Base-by-base conservation (phyloP, 164 flowering plant species). In the Berberis vulgaris region DNA sequence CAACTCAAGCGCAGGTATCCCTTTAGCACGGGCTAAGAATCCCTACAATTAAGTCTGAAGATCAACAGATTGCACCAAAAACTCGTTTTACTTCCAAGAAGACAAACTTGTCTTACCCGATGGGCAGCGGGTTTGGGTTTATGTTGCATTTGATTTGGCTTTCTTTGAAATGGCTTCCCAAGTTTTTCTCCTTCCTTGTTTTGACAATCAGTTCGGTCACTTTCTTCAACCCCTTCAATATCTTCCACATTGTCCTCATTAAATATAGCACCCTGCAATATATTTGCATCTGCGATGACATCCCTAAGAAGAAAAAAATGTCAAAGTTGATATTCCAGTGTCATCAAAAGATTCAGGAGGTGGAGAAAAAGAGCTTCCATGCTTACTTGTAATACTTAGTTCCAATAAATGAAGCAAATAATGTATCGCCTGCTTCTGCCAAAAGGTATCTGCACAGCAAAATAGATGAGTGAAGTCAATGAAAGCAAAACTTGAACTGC, bases 391-490 rank as follows among this genome's bases (percentile, higher is more conserved):
- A 94, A 74, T 86, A 96, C 76, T 91, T 94, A 13, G 99, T 94
- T 66, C 97, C 99, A 69, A 89, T 73, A 64, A 94, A 94, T 57
- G 99, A 88, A 72, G 97, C 99, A 91, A 86, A 94, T 67, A 94
- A 79, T 46, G 99, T 91, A 70, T 94, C 99, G 63, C 96, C 99
- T 54, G 96, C 84, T 79, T 94, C 99, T 46, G 99, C 99, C 72
- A 94, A 76, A 42, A 94, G 71, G 71, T 94, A 94, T 82, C 99
- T 94, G 74, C 67, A 77, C 67, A 13, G 41, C 53, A 49, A 44
- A 43, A 43, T 7, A 65, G 49, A 53, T 6, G 56, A 6, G 4
- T 9, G 10, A 55, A 45, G 54, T 50, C 39, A 4, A 58, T 7
- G 11, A 5, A 45, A 43, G 39, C 60, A 57, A 2, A 12, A 43